Percentiles rank a stretch among this genome's conserved stretches.
These are phyloP conservation scores for Lagenidium sp. DNA, from an alignment of 352 stramenopile species.

Conservation along the genomic window DNA sequence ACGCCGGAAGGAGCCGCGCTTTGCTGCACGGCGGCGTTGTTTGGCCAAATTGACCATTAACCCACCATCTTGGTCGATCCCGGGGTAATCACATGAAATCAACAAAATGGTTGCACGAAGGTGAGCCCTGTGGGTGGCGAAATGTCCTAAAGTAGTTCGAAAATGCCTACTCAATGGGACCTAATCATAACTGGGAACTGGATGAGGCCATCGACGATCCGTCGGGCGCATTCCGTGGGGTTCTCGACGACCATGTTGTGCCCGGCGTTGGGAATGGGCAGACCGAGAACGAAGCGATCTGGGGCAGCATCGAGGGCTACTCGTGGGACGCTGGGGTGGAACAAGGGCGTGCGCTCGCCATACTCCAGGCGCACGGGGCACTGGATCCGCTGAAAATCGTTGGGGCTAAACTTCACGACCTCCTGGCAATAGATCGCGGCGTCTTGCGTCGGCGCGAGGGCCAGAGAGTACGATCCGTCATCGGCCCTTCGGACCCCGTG, in stretches of 20 bases:
- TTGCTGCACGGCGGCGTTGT: no score
- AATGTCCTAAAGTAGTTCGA: no score
- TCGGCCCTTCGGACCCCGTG: constrained; percentile 3
- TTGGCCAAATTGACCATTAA: no score
- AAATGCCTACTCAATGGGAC: neutral
- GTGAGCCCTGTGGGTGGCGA: no score
- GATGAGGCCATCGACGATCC: neutral
- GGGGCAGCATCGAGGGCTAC: neutral
- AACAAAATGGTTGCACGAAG: no score
- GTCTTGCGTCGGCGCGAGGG: neutral
- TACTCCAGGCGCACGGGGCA: constrained; percentile 10
- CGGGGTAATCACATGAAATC: no score
- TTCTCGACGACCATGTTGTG: neutral
- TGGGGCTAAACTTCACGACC: neutral
- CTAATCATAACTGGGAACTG: neutral
- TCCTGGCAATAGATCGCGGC: constrained; percentile 3
- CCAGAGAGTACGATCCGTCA: constrained; percentile 7
- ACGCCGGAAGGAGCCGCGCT: no score
- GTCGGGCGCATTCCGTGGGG: neutral
- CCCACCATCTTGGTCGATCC: no score
- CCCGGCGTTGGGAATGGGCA: neutral
- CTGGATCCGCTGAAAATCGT: constrained; percentile 2
- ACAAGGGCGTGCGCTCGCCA: constrained; percentile 2
- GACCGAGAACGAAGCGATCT: neutral
- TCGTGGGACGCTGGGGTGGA: constrained; percentile 1